Evolutionary conservation across 1,139 yeast genomes (phyloP).

Genomic region (Suhomyces kunorum): DNA sequence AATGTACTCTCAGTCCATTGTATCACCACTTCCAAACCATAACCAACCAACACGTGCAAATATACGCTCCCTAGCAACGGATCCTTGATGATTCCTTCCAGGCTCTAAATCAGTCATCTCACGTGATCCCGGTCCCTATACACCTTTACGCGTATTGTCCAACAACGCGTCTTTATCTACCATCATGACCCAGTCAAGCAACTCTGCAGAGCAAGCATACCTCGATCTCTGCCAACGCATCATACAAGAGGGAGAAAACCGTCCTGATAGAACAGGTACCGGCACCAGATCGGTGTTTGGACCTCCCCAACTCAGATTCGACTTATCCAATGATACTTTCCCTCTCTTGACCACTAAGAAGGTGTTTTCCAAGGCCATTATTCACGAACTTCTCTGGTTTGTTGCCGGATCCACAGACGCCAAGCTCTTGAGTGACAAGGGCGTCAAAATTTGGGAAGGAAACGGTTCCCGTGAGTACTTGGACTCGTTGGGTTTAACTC

Average conservation of each 20-base stretch:
- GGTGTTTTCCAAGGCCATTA: constrained; percentile 86
- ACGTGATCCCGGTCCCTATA: neutral
- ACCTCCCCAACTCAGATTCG: constrained; percentile 92
- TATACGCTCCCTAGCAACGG: no score
- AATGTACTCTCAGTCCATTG: no score
- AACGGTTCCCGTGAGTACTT: constrained; percentile 94
- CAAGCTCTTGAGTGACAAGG: constrained; percentile 70
- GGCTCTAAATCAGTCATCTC: no score
- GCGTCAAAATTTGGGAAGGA: constrained; percentile 97
- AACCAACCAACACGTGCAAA: no score
- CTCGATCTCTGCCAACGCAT: constrained; percentile 78
- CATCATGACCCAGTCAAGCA: constrained; percentile 29
- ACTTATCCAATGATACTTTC: constrained; percentile 66
- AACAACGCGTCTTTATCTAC: constrained; percentile 5
- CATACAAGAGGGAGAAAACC: constrained; percentile 78
- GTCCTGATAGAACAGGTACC: constrained; percentile 97
- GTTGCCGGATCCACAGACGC: constrained; percentile 89
- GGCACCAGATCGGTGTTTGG: constrained; percentile 91
- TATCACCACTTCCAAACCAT: no score
- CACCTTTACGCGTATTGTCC: neutral
- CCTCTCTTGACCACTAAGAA: constrained; percentile 92
- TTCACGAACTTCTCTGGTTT: constrained; percentile 92
- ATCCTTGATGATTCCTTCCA: no score
- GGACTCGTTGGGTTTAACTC: constrained; percentile 75
- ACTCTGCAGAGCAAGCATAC: constrained; percentile 76